Conservation (phyloP, 2,329 filamentous ascomycete species). For the Didymellaceae sp. region DNA sequence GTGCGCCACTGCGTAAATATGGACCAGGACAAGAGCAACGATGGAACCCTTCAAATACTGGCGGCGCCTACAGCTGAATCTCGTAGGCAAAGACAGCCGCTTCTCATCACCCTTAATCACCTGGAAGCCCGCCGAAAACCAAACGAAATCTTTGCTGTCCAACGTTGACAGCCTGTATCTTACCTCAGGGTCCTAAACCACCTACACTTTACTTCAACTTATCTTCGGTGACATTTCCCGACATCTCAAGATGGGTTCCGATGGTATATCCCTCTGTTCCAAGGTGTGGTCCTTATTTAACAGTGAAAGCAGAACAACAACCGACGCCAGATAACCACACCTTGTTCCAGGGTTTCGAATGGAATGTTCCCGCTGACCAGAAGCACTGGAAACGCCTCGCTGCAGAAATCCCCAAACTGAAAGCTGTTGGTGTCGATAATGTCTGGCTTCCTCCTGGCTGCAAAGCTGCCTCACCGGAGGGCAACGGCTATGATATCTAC, state of each 20-base stretch:
- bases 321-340: constrained; percentile 48
- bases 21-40: constrained; percentile 3
- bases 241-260: constrained; percentile 37
- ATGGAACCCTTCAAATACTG: constrained; percentile 4
- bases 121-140: no score
- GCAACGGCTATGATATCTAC: constrained; percentile 69
- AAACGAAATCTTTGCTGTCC: no score
- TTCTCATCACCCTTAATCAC: no score
- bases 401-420: constrained; percentile 60
- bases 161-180: no score
- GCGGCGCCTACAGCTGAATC: no score
- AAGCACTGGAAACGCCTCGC: constrained; percentile 66
- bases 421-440: constrained; percentile 62
- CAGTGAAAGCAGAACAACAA: constrained; percentile 28
- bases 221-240: no score
- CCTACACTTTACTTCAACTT: no score
- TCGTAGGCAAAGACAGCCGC: no score
- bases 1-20: constrained; percentile 2
- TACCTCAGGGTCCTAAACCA: no score
- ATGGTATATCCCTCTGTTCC: constrained; percentile 25
- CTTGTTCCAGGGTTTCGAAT: constrained; percentile 75
- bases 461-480: constrained; percentile 66
- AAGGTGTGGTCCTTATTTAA: constrained; percentile 8
- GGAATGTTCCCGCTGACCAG: constrained; percentile 69
- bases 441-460: constrained; percentile 74